These are phyloP conservation scores for Pittosporum tobira DNA, from an alignment of 129 eudicot genomes.

Conservation along the genomic window DNA sequence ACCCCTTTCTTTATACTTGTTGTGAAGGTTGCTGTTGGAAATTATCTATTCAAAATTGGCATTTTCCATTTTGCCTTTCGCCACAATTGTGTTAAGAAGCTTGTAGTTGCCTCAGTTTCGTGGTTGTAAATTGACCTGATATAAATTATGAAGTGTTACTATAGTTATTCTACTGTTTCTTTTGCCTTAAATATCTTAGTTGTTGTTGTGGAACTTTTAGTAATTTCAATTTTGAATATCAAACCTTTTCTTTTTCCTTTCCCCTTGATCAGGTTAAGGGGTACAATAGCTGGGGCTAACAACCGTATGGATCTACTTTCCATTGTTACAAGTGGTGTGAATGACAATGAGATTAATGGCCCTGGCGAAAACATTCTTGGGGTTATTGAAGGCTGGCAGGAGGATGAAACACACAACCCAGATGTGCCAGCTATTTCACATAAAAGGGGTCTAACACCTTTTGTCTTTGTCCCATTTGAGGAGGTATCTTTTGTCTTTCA, in stretches of 20 bases:
- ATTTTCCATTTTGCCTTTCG: not conserved
- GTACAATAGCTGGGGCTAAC: constrained; percentile 80
- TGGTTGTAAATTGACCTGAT: not conserved
- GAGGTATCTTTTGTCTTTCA: constrained; percentile 39
- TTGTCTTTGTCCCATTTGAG: constrained; percentile 88
- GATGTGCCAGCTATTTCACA: constrained; percentile 98
- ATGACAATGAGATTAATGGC: constrained; percentile 53
- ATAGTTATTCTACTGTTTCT: too few species aligned
- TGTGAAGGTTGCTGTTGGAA: not conserved
- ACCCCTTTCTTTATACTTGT: too few species aligned
- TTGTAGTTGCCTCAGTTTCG: not conserved
- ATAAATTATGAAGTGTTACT: not conserved
- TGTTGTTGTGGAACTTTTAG: not conserved
- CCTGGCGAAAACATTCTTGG: constrained; percentile 78
- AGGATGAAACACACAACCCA: constrained; percentile 90
- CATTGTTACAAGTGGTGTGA: constrained; percentile 87
- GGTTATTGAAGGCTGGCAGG: constrained; percentile 90
- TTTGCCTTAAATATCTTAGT: too few species aligned
- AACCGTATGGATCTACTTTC: constrained; percentile 86
- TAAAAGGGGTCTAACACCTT: constrained; percentile 83
- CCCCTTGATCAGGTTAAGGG: constrained; percentile 63
- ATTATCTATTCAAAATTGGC: not conserved
- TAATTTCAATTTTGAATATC: too few species aligned
- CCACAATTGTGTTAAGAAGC: not conserved
- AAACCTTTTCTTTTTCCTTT: too few species aligned